Conservation (phyloP, 2,329 filamentous ascomycete genomes). For the Allantophomopsis cytisporea region DNA sequence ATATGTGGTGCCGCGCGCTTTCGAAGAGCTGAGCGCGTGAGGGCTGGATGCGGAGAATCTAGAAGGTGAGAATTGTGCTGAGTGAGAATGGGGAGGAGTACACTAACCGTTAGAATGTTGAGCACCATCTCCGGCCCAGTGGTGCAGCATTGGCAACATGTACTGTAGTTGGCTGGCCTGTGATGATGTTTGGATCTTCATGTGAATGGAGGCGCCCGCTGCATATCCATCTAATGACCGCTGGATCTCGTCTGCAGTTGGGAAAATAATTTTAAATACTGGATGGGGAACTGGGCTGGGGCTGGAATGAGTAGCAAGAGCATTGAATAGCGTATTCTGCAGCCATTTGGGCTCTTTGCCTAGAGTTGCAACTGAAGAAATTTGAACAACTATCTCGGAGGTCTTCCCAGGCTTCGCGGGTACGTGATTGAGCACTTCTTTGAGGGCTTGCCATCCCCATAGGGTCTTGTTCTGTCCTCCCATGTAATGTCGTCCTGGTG, state of each 20-base stretch:
- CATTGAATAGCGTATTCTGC: constrained; percentile 43
- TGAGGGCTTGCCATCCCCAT: constrained; percentile 69
- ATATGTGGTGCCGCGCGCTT: constrained; percentile 70
- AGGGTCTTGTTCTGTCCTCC: constrained; percentile 31
- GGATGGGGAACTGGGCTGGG: constrained; percentile 17
- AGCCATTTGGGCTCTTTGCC: constrained; percentile 62
- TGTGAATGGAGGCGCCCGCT: constrained; percentile 72
- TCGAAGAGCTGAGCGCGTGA: constrained; percentile 21
- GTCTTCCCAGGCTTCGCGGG: constrained; percentile 23
- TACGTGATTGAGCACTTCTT: constrained; percentile 40
- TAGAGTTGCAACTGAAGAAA: constrained; percentile 75
- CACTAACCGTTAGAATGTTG: constrained; percentile 3
- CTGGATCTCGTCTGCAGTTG: constrained; percentile 67
- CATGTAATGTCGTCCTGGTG: constrained; percentile 52
- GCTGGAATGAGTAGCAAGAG: constrained; percentile 23
- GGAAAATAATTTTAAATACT: constrained; percentile 63
- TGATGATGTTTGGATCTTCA: constrained; percentile 54
- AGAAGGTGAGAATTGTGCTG: too few species aligned
- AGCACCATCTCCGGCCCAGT: constrained; percentile 55
- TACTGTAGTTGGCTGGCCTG: constrained; percentile 66
- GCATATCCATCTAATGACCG: constrained; percentile 63
- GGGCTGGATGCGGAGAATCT: not conserved
- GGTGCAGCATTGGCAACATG: constrained; percentile 54
- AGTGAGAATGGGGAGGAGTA: too few species aligned
- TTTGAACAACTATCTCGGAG: constrained; percentile 43